Percentiles rank a stretch among this genome's conserved stretches.
Evolutionary conservation across 768 basidiomycete species (phyloP).

Genomic region (Mrakia gelida): DNA sequence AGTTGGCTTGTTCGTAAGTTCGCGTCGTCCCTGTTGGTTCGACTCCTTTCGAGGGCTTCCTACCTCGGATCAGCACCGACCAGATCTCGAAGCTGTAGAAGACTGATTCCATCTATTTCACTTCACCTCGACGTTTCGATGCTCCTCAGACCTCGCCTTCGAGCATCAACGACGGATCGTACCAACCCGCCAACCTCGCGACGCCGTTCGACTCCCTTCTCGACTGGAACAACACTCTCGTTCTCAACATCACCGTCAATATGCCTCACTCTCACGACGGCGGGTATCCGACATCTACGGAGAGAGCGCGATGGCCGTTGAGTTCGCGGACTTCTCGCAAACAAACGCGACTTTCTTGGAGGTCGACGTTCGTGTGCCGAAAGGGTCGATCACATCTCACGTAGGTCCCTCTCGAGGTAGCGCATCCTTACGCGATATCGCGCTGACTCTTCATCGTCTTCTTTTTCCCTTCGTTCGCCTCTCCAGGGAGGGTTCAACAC

Average conservation of each 20-base stretch:
- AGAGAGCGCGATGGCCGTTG: background rate
- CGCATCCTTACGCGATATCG: rapidly evolving
- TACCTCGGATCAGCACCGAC: background rate
- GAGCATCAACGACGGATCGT: background rate
- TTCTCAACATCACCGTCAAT: background rate
- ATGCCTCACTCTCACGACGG: background rate
- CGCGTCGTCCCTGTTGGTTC: background rate
- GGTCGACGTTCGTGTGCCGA: background rate
- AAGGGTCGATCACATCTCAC: background rate
- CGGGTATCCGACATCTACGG: background rate
- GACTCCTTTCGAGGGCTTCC: background rate
- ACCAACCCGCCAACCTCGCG: background rate
- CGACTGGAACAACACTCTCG: background rate
- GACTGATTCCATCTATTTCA: no score
- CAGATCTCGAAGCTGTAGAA: no score
- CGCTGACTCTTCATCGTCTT: background rate
- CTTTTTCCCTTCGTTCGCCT: background rate
- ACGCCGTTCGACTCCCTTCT: background rate
- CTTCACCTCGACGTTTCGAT: background rate
- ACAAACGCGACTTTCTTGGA: background rate
- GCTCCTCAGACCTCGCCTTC: background rate
- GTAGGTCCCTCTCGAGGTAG: background rate
- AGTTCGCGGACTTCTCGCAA: background rate
- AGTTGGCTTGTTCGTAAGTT: background rate
- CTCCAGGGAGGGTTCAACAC: background rate